These are phyloP conservation scores for Candida patagonica DNA, from an alignment of 805 yeast species.

Conservation along the genomic window DNA sequence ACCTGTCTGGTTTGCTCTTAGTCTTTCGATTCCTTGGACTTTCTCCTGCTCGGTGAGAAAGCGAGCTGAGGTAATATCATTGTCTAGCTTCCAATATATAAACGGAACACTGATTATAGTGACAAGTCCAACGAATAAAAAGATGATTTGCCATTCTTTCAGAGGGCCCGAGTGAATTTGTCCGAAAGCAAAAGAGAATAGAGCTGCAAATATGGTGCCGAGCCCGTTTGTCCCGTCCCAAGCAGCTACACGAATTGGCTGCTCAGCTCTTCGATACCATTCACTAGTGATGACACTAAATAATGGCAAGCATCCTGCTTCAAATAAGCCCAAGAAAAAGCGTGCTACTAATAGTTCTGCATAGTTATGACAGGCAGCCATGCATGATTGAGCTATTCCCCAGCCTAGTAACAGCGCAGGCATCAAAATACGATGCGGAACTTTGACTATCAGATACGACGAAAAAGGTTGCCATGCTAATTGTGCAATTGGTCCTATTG, in stretches of 20 bases:
- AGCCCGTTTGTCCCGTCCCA: constrained; percentile 29
- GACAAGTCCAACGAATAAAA: constrained; percentile 9
- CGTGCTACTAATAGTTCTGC: constrained; percentile 30
- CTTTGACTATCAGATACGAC: too few relatives aligned
- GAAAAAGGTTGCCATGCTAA: too few relatives aligned
- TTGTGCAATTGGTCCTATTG: too few relatives aligned
- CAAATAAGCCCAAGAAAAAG: constrained; percentile 34
- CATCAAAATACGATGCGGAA: constrained; percentile 11
- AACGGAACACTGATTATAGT: constrained; percentile 18
- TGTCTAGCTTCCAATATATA: constrained; percentile 9
- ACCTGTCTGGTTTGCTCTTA: constrained; percentile 48
- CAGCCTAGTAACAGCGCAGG: constrained; percentile 14
- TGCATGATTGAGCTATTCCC: constrained; percentile 28
- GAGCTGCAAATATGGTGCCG: constrained; percentile 24
- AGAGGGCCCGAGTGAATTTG: constrained; percentile 17
- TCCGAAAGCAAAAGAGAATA: constrained; percentile 19
- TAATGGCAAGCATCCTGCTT: constrained; percentile 13
- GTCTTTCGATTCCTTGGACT: constrained; percentile 41
- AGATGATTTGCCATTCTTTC: constrained; percentile 10
- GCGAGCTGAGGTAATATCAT: constrained; percentile 13
- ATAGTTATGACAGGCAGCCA: constrained; percentile 27
- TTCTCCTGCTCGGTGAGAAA: constrained; percentile 23
- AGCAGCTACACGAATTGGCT: constrained; percentile 42
- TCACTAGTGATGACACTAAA: too few relatives aligned
- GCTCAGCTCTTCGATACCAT: constrained; percentile 40